Percentiles rank a stretch among this genome's conserved stretches.
Evolutionary conservation across 164 flowering plant species (phyloP).

Genomic region (Sextonia rubra): DNA sequence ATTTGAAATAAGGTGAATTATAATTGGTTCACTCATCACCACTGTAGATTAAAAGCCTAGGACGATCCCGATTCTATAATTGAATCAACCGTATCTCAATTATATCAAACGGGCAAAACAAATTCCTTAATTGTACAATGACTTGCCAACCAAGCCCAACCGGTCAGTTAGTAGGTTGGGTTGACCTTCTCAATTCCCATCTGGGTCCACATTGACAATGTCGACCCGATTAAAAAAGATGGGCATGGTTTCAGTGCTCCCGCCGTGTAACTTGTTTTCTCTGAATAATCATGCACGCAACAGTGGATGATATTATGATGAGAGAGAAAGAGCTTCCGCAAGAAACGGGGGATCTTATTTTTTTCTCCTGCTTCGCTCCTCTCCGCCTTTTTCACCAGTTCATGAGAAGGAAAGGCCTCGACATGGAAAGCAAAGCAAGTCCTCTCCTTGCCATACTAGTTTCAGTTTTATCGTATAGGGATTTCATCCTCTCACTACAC

Average conservation of each 20-base stretch:
- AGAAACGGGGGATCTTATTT: conserved; percentile 2
- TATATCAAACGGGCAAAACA: too few species aligned
- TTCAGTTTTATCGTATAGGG: not conserved
- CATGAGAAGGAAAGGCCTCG: not conserved
- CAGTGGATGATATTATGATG: not conserved
- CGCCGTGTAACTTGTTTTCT: not conserved
- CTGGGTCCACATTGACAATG: too few species aligned
- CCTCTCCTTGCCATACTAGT: not conserved
- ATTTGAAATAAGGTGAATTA: too few species aligned
- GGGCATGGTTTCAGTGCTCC: not conserved
- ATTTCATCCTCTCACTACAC: not conserved
- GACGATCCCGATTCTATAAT: too few species aligned
- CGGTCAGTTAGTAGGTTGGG: too few species aligned
- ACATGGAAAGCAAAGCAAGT: not conserved
- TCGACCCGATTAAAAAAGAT: too few species aligned
- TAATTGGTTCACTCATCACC: too few species aligned
- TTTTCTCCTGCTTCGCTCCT: not conserved
- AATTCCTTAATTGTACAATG: too few species aligned
- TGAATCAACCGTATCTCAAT: too few species aligned
- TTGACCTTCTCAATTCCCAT: too few species aligned
- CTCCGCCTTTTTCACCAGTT: not conserved
- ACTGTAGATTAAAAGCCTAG: too few species aligned
- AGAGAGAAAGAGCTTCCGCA: conserved; percentile 4
- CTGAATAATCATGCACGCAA: not conserved
- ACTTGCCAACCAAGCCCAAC: too few species aligned